Percentiles rank a stretch among this genome's conserved stretches.
phyloP scores from a whole-genome alignment of 306 rosid species.

The Acmispon strigosus region DNA sequence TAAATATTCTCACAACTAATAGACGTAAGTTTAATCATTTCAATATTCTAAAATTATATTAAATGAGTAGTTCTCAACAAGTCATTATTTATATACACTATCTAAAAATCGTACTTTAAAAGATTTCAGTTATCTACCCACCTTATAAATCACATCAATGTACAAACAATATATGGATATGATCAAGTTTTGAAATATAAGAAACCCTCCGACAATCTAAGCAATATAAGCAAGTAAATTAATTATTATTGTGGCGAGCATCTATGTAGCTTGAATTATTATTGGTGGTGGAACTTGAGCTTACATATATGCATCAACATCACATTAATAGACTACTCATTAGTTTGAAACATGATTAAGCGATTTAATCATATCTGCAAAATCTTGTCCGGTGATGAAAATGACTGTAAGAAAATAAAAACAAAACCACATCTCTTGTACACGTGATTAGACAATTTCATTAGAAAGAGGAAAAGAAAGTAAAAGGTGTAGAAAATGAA shows the following conservation, averaged over 20 bases:
- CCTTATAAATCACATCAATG: not conserved
- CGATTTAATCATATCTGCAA: not conserved
- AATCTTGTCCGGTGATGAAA: constrained; percentile 12
- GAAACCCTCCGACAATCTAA: not conserved
- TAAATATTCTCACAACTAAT: no score
- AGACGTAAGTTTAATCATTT: no score
- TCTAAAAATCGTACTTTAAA: no score
- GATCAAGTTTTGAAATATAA: not conserved
- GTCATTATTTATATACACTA: no score
- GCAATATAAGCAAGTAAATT: not conserved
- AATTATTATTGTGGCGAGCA: constrained; percentile 3
- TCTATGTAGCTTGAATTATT: constrained; percentile 29
- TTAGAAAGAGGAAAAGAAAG: not conserved
- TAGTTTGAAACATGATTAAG: constrained; percentile 27
- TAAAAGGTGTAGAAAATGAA: not conserved
- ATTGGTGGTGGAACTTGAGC: constrained; percentile 20
- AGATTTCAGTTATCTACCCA: no score
- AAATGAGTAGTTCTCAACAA: no score
- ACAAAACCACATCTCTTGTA: not conserved
- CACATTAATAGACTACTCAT: constrained; percentile 12
- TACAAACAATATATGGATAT: not conserved
- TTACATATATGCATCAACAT: constrained; percentile 2
- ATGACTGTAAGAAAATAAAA: constrained; percentile 1
- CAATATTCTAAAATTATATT: no score
- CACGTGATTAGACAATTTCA: constrained; percentile 4